Evolutionary conservation across 228 moss, liverwort and hornwort species (phyloP), one percentile per base, ranked within the genome.

Genomic region (Sphagnum fallax): DNA sequence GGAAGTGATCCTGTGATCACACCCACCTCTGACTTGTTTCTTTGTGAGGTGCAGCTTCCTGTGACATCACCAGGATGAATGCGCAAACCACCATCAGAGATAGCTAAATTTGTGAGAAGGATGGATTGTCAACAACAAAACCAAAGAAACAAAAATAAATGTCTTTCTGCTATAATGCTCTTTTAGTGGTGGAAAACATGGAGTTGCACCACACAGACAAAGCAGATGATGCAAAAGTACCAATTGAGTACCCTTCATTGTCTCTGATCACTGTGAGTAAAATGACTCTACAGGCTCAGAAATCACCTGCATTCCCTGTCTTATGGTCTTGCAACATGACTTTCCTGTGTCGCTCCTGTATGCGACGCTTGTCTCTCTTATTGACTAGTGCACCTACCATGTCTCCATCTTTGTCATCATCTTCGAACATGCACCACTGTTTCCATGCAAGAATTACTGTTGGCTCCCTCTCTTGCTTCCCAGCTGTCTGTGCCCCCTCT

Each of bases 401-500:
- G 16, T 12, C 55, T 55, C 80, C 73, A 68, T 90, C 92, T 53
- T 76, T 80, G 66, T 93, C 92, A 52, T 93, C 83, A 62, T 73
- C 86, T 78, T 90, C 92, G 65, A 86, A 93, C 68, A 86, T 83
- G 62, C 82, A 87, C 92, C 88, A 93, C 65, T 88, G 86, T 63
- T 86, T 84, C 92, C 92, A 92, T 62, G 88, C 90, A 66, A 93
- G 74, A 76, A 90, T 93, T 16, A 93, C 92, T 51, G 84, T 72
- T 8, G 92, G 92, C 78, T 90, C 85, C 72, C 77, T 84, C 51
- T 82, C 77, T 52, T 72, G 74, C 72, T 80, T 71, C 32, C 74
- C 73, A 52, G 67, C 16, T 68, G 66, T 69, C 6, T 66, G 70
- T 51, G 70, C 73, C 12, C 65, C 75, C 60, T 86, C 89, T 6